A percentile compares a stretch with the other conserved stretches of the same genome.
Evolutionary conservation across 2,329 filamentous ascomycete species (phyloP).

Genomic region (Coniella vitis): DNA sequence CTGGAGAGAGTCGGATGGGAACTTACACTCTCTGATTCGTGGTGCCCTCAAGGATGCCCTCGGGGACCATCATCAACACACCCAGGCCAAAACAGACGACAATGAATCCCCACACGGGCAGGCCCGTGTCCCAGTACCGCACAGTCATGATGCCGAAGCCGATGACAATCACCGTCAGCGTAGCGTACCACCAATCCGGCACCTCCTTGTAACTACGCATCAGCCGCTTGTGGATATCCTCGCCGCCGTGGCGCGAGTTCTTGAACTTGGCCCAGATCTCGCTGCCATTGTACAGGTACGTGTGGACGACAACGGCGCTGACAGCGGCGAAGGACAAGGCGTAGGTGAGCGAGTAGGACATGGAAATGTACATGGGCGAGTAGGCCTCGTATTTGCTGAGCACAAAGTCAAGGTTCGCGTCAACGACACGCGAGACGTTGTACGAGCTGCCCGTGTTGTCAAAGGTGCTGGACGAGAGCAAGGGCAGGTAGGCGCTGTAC

Average conservation of each 20-base stretch:
- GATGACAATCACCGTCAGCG: conserved; percentile 26
- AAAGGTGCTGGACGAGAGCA: conserved; percentile 24
- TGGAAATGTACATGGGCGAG: conserved; percentile 31
- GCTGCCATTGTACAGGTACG: conserved; percentile 27
- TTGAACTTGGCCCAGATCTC: conserved; percentile 29
- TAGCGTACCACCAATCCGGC: conserved; percentile 34
- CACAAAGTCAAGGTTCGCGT: conserved; percentile 23
- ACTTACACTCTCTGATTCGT: conserved; percentile 23
- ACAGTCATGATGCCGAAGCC: conserved; percentile 26
- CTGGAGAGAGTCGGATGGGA: not conserved
- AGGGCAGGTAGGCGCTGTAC: conserved; percentile 26
- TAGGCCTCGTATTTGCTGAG: conserved; percentile 25
- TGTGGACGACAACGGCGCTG: conserved; percentile 27
- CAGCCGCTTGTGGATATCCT: conserved; percentile 31
- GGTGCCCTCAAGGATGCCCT: conserved; percentile 22
- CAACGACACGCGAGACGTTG: conserved; percentile 25
- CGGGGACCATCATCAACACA: conserved; percentile 20
- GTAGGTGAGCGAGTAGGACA: conserved; percentile 29
- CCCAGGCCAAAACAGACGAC: conserved; percentile 22
- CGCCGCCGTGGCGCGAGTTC: conserved; percentile 22
- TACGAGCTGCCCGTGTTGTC: conserved; percentile 27
- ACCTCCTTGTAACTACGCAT: conserved; percentile 31
- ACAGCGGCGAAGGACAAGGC: conserved; percentile 30
- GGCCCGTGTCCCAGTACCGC: conserved; percentile 21
- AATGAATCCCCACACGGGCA: conserved; percentile 26